Percentiles rank a stretch among this genome's conserved stretches.
Conservation (phyloP, 2,329 filamentous ascomycete genomes). For the Fusarium illudens region DNA sequence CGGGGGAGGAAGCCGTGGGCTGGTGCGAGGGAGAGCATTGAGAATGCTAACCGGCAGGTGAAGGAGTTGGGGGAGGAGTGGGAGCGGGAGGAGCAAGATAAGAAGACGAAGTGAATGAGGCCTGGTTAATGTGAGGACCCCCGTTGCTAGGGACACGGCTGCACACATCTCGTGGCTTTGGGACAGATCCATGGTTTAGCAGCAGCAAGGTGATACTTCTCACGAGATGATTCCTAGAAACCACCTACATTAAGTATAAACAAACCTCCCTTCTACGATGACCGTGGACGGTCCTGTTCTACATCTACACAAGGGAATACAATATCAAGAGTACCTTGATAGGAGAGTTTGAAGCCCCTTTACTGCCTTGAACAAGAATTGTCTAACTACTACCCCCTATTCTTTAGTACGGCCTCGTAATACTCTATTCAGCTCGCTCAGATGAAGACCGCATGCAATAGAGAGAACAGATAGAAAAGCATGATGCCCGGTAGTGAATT, state of each 20-base stretch:
- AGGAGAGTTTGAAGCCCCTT: not conserved
- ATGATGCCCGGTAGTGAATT: too few species aligned
- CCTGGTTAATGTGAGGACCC: not conserved
- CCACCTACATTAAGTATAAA: too few species aligned
- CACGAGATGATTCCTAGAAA: too few species aligned
- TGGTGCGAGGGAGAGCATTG: constrained; percentile 47
- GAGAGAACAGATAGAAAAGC: not conserved
- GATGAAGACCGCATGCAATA: too few species aligned
- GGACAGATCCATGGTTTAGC: not conserved
- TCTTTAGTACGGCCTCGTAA: not conserved
- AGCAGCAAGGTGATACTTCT: too few species aligned
- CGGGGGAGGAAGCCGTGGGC: constrained; percentile 51
- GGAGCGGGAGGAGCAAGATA: constrained; percentile 34
- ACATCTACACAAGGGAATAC: too few species aligned
- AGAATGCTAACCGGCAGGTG: constrained; percentile 39
- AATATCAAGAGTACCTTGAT: too few species aligned
- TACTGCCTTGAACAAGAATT: not conserved
- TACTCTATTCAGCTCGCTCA: not conserved
- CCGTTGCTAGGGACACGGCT: too few species aligned
- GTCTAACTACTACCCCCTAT: not conserved
- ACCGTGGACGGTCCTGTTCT: too few species aligned
- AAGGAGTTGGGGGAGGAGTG: constrained; percentile 32
- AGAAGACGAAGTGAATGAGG: constrained; percentile 29
- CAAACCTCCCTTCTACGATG: too few species aligned
- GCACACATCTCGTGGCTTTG: too few species aligned